Conservation (phyloP, 1,139 yeast genomes). For the Yueomyces sp. region DNA sequence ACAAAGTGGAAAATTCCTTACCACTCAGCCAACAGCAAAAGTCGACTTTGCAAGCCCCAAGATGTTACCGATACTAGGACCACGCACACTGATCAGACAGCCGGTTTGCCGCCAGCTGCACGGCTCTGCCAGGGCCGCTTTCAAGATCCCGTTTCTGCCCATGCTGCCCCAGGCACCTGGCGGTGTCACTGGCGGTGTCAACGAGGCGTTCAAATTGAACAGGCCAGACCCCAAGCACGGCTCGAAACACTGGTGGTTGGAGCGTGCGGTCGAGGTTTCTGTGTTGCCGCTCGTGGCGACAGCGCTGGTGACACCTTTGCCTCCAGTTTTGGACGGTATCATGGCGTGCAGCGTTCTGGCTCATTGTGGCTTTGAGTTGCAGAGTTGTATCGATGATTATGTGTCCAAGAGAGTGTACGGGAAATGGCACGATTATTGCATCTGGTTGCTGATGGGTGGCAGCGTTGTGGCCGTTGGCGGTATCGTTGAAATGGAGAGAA, state of each 20-base stretch:
- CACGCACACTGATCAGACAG: no score
- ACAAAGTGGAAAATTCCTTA: no score
- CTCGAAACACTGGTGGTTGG: conserved; percentile 59
- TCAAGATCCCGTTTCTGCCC: conserved; percentile 29
- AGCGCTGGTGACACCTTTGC: conserved; percentile 41
- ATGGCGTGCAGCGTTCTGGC: conserved; percentile 41
- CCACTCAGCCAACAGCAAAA: no score
- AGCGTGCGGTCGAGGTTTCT: conserved; percentile 42
- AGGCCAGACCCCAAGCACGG: conserved; percentile 41
- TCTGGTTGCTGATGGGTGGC: conserved; percentile 51
- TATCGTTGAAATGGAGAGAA: conserved; percentile 52
- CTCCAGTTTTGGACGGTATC: conserved; percentile 42
- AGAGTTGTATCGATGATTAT: conserved; percentile 68
- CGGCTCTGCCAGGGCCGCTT: conserved; percentile 3
- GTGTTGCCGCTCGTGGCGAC: conserved; percentile 47
- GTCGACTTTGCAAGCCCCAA: no score
- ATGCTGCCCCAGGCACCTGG: conserved; percentile 66
- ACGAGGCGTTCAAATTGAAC: conserved; percentile 56
- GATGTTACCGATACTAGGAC: no score
- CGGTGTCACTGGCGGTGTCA: conserved; percentile 54
- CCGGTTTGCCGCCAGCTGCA: not conserved
- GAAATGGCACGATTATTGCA: conserved; percentile 47
- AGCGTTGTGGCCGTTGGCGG: conserved; percentile 54
- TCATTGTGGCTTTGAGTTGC: conserved; percentile 58
- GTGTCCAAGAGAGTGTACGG: conserved; percentile 68